Evolutionary conservation across 2,329 filamentous ascomycete genomes (phyloP).

Genomic region (Cladosporium sp.): DNA sequence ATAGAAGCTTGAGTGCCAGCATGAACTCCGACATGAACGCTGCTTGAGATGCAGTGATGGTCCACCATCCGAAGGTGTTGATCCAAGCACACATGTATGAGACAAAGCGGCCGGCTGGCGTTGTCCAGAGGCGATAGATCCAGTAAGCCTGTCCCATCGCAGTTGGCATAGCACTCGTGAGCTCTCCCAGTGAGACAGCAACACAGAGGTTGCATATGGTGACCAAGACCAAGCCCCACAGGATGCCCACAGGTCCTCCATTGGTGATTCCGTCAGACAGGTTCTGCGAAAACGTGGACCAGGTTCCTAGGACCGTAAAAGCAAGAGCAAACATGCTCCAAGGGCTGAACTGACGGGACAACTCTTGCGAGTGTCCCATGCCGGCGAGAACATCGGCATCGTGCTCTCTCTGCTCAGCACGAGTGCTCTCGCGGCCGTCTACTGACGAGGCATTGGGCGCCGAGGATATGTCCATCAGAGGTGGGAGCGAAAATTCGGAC

Average conservation of each 20-base stretch:
- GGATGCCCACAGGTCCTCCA: conserved; percentile 51
- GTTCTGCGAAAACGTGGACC: conserved; percentile 54
- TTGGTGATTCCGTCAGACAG: conserved; percentile 51
- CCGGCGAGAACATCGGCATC: conserved; percentile 40
- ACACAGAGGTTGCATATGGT: conserved; percentile 49
- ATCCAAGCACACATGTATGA: conserved; percentile 59
- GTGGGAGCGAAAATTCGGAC: neutral
- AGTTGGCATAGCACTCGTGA: conserved; percentile 57
- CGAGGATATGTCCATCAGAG: conserved; percentile 7
- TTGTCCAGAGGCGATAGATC: conserved; percentile 44
- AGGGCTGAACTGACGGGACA: conserved; percentile 48
- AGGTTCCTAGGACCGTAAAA: conserved; percentile 56
- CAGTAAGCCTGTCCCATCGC: conserved; percentile 59
- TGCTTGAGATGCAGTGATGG: conserved; percentile 51
- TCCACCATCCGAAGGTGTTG: conserved; percentile 59
- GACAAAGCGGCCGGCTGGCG: conserved; percentile 43
- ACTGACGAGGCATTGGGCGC: neutral
- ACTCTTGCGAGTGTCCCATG: conserved; percentile 41
- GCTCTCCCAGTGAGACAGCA: conserved; percentile 53
- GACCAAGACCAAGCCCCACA: conserved; percentile 55
- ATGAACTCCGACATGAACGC: conserved; percentile 58
- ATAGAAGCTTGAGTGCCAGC: conserved; percentile 54
- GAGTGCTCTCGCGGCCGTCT: neutral
- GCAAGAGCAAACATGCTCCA: conserved; percentile 57
- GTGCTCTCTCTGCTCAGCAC: conserved; percentile 7